A percentile compares a stretch with the other conserved stretches of the same genome.
Conservation (phyloP, 2,329 filamentous ascomycete genomes). For the Penicillium expansum region DNA sequence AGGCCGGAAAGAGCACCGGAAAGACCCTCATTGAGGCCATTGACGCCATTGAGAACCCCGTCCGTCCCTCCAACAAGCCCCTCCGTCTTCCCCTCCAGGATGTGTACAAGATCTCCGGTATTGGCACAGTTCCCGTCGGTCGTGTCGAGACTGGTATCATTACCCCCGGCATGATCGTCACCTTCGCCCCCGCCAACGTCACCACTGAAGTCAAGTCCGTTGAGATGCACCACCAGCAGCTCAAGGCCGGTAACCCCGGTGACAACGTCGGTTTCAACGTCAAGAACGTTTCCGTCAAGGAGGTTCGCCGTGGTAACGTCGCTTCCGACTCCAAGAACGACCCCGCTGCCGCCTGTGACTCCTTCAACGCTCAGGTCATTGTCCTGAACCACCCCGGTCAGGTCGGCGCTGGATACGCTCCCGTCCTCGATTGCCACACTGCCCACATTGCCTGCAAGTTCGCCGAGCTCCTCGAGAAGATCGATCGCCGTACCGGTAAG, state of each 20-base stretch:
- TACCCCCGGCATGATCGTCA: conserved; percentile 80
- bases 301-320: conserved; percentile 99
- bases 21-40: conserved; percentile 99
- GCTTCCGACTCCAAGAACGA: conserved; percentile 99
- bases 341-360: conserved; percentile 81
- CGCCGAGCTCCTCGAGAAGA: conserved; percentile 98
- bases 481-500: conserved; percentile 99
- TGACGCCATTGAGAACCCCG: conserved; percentile 87
- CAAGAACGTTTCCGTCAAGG: conserved; percentile 99
- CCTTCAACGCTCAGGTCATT: conserved; percentile 99
- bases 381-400: conserved; percentile 99
- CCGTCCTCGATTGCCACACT: conserved; percentile 99
- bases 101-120: conserved; percentile 99
- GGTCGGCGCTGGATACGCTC: conserved; percentile 98
- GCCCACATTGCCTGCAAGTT: conserved; percentile 99
- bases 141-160: conserved; percentile 99
- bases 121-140: conserved; percentile 98
- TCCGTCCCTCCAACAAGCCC: conserved; percentile 96
- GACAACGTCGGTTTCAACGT: conserved; percentile 99
- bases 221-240: conserved; percentile 99
- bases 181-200: conserved; percentile 96
- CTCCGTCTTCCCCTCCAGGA: conserved; percentile 99
- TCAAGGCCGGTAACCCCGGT: conserved; percentile 88
- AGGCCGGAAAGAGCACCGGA: conserved; percentile 77
- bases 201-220: conserved; percentile 99